Conservation (phyloP, 2,329 filamentous ascomycete species). For the Ophiostoma novo-ulmi region DNA sequence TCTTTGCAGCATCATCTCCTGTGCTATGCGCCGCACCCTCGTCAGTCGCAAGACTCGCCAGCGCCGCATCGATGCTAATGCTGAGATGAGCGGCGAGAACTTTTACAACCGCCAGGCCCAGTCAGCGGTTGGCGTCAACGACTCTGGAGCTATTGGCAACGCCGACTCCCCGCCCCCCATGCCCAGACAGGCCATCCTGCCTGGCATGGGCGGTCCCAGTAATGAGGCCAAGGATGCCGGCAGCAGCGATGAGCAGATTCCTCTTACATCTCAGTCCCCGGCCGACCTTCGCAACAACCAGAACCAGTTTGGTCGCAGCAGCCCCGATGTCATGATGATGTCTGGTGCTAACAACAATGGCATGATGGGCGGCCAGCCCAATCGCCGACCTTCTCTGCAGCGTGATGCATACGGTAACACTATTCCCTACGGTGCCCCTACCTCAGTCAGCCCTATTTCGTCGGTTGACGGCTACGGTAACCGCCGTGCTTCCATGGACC, state of each 20-base stretch:
- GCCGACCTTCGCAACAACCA: conserved; percentile 44
- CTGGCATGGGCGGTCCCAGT: conserved; percentile 52
- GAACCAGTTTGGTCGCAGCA: conserved; percentile 30
- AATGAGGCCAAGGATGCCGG: conserved; percentile 59
- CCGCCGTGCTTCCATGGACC: conserved; percentile 45
- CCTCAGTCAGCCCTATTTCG: conserved; percentile 47
- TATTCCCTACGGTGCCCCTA: conserved; percentile 39
- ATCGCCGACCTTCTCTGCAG: conserved; percentile 35
- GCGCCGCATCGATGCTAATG: conserved; percentile 85
- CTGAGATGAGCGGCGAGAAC: conserved; percentile 93
- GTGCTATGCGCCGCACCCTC: conserved; percentile 88
- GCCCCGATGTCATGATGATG: conserved; percentile 30
- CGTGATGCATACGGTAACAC: conserved; percentile 63
- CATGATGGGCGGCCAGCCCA: conserved; percentile 31
- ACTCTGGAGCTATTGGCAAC: conserved; percentile 27
- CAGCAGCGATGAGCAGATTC: conserved; percentile 64
- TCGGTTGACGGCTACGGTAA: conserved; percentile 41
- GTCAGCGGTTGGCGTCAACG: conserved; percentile 37
- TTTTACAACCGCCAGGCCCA: conserved; percentile 71
- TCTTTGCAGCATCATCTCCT: conserved; percentile 77
- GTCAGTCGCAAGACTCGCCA: conserved; percentile 90
- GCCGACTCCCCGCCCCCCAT: not conserved
- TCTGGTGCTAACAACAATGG: conserved; percentile 26
- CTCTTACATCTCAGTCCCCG: conserved; percentile 62
- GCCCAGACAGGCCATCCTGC: conserved; percentile 50